Percentiles rank a stretch among this genome's conserved stretches.
phyloP scores from a whole-genome alignment of 2,329 filamentous ascomycete species.

The Calonectria pseudoreteaudii region DNA sequence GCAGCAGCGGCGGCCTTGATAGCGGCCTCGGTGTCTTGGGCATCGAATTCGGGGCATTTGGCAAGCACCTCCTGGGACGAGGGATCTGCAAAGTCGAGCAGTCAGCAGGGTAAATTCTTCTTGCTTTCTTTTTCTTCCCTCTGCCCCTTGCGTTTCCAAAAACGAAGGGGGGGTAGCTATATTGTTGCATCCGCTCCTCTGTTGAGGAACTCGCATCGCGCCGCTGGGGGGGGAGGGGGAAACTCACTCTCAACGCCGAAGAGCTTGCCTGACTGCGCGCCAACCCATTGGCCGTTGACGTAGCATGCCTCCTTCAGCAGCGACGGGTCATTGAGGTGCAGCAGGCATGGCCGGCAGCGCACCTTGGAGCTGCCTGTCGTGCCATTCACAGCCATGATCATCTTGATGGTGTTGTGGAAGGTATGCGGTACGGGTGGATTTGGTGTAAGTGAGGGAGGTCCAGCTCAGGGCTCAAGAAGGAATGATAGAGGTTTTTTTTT shows the following conservation, averaged over 20 bases:
- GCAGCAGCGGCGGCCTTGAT: constrained; percentile 74
- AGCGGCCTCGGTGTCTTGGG: constrained; percentile 74
- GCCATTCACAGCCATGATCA: constrained; percentile 17
- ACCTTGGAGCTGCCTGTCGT: constrained; percentile 29
- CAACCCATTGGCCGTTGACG: constrained; percentile 83
- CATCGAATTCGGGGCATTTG: constrained; percentile 78
- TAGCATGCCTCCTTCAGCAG: constrained; percentile 79
- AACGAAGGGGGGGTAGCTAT: not conserved
- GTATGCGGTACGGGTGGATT: constrained; percentile 6
- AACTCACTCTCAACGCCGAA: constrained; percentile 75
- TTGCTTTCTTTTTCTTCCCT: not conserved
- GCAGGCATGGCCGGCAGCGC: constrained; percentile 25
- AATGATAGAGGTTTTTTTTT: not conserved
- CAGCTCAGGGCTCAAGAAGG: constrained; percentile 1
- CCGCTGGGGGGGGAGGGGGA: constrained; percentile 17
- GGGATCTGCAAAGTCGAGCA: constrained; percentile 66
- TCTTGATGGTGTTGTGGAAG: constrained; percentile 14
- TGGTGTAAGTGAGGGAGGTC: constrained; percentile 16
- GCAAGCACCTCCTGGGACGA: constrained; percentile 76
- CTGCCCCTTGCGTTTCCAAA: not conserved
- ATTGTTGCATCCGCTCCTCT: constrained; percentile 1
- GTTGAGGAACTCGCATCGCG: constrained; percentile 1
- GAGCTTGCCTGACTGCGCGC: constrained; percentile 76
- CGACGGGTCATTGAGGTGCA: constrained; percentile 69
- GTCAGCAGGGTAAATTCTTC: not conserved